Conservation (phyloP, 2,329 filamentous ascomycete species). For the Tricladium varicosporioides region DNA sequence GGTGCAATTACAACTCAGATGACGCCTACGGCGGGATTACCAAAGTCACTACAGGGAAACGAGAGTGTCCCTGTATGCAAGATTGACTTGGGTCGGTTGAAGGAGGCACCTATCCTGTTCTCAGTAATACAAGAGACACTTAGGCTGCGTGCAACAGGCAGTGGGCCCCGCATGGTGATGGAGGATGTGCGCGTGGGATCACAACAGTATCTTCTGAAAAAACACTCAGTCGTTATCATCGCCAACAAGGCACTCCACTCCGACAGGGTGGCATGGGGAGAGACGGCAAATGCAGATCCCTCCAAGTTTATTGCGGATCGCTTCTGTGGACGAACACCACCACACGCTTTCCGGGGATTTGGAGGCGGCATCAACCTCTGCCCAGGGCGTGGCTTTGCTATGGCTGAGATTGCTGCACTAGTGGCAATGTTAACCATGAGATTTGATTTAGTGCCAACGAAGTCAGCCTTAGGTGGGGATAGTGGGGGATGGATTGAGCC, state of each 20-base stretch:
- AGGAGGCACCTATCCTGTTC: constrained; percentile 1
- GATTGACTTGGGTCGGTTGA: neutral
- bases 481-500: neutral
- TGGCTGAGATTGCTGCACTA: neutral
- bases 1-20: neutral
- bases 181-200: neutral
- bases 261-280: neutral
- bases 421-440: neutral
- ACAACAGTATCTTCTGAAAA: neutral
- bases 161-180: neutral
- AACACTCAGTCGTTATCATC: neutral
- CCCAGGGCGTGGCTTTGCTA: neutral
- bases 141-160: neutral
- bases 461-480: neutral
- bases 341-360: constrained; percentile 1
- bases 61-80: too few species aligned
- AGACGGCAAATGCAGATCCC: neutral
- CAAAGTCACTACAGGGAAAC: neutral
- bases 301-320: neutral
- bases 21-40: too few species aligned
- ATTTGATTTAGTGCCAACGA: neutral
- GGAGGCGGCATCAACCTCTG: constrained; percentile 1
- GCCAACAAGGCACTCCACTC: neutral
- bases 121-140: constrained; percentile 1
- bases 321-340: neutral